Evolutionary conservation across 2,329 filamentous ascomycete species (phyloP), one percentile per base, ranked within the genome.

Genomic region (Epichloe sibirici): DNA sequence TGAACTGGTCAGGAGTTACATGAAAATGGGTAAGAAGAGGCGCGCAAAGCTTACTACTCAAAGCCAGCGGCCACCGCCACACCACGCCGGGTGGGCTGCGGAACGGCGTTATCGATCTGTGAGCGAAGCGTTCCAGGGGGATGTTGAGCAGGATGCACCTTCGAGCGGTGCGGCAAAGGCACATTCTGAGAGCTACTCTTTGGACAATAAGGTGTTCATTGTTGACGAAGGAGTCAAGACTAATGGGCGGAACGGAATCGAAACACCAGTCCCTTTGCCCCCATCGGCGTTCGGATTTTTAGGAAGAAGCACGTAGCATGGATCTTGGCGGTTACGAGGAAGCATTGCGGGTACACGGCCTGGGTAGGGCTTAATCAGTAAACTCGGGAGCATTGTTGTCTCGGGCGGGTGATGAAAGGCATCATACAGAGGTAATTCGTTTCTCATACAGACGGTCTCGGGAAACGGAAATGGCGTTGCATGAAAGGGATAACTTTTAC

Each of bases 1-100:
- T 0, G 53, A 53, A 0, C 59, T 79, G 40, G 65, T 79, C 1
- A 64, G 62, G 6, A 64, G 63, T 2, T 81, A 74, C 53, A 53
- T 64, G 8, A 69, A 67, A 48, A 57, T 58, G 12, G 51, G 45
- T 3, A 64, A 57, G 21, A 62, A 61, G 45, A 65, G 63, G 55
- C 55, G 56, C 12, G 44, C 50, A n/a, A 47, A 40, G 34, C 43
- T 52, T 12, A 44, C 53, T 35, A 28, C 45, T 3, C 21, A 37
- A 53, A 51, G 48, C 43, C 53, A 9, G 23, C 46, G 28, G 13
- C 47, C 23, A 34, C 6, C 42, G 15, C 25, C 35, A 25, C 11
- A n/a, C n/a, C 15, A 21, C 17, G 3, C 9, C 34, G 21, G 31
- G 15, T 34, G n/a, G 25, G 25, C 28, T 12, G 9, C 37, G 9